Conservation (phyloP, 257 asterid species). For the Solanum chaucha region DNA sequence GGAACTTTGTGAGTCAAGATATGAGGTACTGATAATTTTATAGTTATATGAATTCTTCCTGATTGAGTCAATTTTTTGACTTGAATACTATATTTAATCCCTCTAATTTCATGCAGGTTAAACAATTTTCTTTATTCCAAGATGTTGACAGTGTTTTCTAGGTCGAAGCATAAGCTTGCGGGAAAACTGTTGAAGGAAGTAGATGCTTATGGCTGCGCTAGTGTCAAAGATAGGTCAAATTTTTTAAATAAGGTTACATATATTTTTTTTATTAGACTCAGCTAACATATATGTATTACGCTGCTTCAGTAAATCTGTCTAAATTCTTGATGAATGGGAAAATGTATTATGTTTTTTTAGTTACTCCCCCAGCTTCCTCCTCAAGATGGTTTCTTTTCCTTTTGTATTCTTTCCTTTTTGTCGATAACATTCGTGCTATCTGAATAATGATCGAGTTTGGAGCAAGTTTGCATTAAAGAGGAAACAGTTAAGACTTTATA, state of each 20-base stretch:
- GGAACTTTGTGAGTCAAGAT: slow-evolving; percentile 31
- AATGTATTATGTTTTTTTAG: background rate
- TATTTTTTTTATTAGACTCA: background rate
- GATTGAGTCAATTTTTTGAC: background rate
- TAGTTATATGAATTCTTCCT: background rate
- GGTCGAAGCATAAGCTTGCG: slow-evolving; percentile 59
- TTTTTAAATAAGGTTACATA: slow-evolving; percentile 17
- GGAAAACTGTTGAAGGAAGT: slow-evolving; percentile 51
- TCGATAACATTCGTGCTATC: background rate
- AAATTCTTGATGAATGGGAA: background rate
- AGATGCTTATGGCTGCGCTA: slow-evolving; percentile 36
- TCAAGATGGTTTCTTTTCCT: background rate
- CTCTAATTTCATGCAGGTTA: slow-evolving; percentile 37
- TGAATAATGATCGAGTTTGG: background rate
- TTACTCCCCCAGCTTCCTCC: background rate
- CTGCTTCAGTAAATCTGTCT: background rate
- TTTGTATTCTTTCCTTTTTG: background rate
- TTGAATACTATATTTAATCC: background rate
- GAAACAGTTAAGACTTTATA: background rate
- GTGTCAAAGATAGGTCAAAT: slow-evolving; percentile 8
- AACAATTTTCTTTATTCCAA: slow-evolving; percentile 34
- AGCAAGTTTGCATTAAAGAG: background rate
- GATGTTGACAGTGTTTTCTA: slow-evolving; percentile 28
- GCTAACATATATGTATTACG: background rate
- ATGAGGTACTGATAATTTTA: slow-evolving; percentile 38